Conservation (phyloP, 768 basidiomycete species). For the Termitomyces sp. region DNA sequence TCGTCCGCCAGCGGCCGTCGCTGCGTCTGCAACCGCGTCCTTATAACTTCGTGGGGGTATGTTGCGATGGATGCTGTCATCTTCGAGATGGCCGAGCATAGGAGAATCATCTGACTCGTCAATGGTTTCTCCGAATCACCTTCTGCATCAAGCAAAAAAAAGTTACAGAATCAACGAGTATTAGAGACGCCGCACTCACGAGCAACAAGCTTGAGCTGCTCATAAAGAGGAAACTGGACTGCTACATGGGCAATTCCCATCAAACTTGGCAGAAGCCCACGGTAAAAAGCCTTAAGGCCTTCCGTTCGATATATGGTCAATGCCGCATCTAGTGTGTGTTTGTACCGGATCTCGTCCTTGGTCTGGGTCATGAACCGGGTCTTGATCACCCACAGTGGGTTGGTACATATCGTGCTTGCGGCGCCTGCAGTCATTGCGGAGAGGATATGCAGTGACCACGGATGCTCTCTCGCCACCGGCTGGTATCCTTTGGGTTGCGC, state of each 20-base stretch:
- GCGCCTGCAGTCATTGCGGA: slow-evolving; percentile 98
- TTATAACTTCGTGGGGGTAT: slow-evolving; percentile 97
- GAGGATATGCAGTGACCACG: slow-evolving; percentile 85
- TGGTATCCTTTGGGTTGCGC: slow-evolving; percentile 86
- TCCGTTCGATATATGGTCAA: slow-evolving; percentile 87
- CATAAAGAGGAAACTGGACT: slow-evolving; percentile 97
- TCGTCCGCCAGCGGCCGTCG: slow-evolving; percentile 61
- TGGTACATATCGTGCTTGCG: slow-evolving; percentile 89
- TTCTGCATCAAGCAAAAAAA: slow-evolving; percentile 28
- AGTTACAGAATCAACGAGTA: slow-evolving; percentile 5
- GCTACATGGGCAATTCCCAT: slow-evolving; percentile 94
- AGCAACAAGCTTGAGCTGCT: slow-evolving; percentile 82
- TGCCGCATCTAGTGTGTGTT: slow-evolving; percentile 89
- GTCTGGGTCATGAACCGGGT: slow-evolving; percentile 98
- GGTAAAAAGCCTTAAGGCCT: slow-evolving; percentile 88
- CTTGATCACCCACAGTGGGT: slow-evolving; percentile 98
- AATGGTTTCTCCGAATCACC: slow-evolving; percentile 48
- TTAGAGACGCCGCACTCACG: slow-evolving; percentile 51
- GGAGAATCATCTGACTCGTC: slow-evolving; percentile 66
- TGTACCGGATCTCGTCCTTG: slow-evolving; percentile 73
- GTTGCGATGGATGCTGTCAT: slow-evolving; percentile 95
- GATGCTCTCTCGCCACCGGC: slow-evolving; percentile 74
- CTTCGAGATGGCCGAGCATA: slow-evolving; percentile 91
- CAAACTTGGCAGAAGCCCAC: slow-evolving; percentile 89
- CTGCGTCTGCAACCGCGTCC: slow-evolving; percentile 95